Base-by-base conservation (phyloP, 2,329 filamentous ascomycete genomes). In the Magnaporthales sp. region DNA sequence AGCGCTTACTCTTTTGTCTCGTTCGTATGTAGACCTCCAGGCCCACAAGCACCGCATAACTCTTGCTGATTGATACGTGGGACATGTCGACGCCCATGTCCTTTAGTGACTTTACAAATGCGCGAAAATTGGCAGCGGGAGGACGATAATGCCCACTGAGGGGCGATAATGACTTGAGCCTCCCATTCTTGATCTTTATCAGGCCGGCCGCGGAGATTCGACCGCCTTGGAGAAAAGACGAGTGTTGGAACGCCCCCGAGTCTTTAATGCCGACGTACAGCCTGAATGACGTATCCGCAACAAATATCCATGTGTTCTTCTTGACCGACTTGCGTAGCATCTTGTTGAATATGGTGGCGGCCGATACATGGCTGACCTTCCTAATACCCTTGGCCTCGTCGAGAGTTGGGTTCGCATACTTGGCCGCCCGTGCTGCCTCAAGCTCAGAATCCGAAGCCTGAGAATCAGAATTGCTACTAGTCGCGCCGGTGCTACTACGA, bases 271-370 rank as follows among this genome's bases (percentile, higher is more conserved):
- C 93, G 38, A 97, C 87, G 75, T 96, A 97, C 0, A 97, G 81
- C 0, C 91, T 87, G 75, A 93, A 95, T 1, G 86, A 89, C 1
- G 91, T 94, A 77, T 97, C 93, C 27, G 91, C 90, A 8, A 93
- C 93, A 72, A 96, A 97, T 70, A 97, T 96, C 93, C 93, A 97
- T 4, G 91, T 95, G 73, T 94, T 93, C 69, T 92, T 92, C 76
- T 89, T 91, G 54, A 93, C 90, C 0, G 90, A 89, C 70, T 91
- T 90, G 68, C 91, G 86, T 19, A 95, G 82, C 6, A 96, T 81
- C 69, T 91, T 90, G 75, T 95, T 92, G 75, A 94, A 85, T 3
- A 96, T 83, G 0, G 89, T 89, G 0, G 89, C 86, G 7, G 88
- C 85, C 5, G 84, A 89, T 3, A 91, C 80, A 72, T 91, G 85